Conservation (phyloP, 257 asterid genomes). For the Forsythia viridissima region DNA sequence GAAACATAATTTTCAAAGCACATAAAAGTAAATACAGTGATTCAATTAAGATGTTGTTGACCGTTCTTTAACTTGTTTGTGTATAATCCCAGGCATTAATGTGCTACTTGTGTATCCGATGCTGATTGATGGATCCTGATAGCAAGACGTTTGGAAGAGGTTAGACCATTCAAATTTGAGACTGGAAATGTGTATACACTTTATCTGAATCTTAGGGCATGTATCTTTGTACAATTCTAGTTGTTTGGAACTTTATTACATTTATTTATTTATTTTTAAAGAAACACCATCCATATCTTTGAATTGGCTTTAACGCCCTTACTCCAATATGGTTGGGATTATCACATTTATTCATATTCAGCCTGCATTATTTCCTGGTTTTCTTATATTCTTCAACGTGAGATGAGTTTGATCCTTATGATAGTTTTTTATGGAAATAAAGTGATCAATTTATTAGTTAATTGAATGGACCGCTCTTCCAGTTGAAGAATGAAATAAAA, state of each 20-base stretch:
- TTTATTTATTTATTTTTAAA: slow-evolving; percentile 11
- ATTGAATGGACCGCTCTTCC: neutral
- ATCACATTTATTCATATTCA: neutral
- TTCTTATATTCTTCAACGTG: neutral
- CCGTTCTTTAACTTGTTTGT: slow-evolving; percentile 23
- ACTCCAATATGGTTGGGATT: neutral
- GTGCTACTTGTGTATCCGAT: slow-evolving; percentile 41
- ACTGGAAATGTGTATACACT: neutral
- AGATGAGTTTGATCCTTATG: neutral
- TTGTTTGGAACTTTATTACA: slow-evolving; percentile 7
- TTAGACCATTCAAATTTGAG: slow-evolving; percentile 22
- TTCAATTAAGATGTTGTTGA: neutral
- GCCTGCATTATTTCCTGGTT: neutral
- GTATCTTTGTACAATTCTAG: slow-evolving; percentile 18
- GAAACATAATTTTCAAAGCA: neutral
- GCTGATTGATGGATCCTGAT: slow-evolving; percentile 88
- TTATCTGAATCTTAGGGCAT: neutral
- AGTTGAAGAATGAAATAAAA: slow-evolving; percentile 10
- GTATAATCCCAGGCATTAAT: slow-evolving; percentile 46
- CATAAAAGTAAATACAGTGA: neutral
- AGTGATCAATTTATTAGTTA: neutral
- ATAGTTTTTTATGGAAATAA: neutral
- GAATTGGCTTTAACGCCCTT: neutral
- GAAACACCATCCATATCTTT: neutral
- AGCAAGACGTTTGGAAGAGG: slow-evolving; percentile 95